Evolutionary conservation across 2,329 filamentous ascomycete genomes (phyloP), one percentile per base, ranked within the genome.

Genomic region (Penicillium sp.): DNA sequence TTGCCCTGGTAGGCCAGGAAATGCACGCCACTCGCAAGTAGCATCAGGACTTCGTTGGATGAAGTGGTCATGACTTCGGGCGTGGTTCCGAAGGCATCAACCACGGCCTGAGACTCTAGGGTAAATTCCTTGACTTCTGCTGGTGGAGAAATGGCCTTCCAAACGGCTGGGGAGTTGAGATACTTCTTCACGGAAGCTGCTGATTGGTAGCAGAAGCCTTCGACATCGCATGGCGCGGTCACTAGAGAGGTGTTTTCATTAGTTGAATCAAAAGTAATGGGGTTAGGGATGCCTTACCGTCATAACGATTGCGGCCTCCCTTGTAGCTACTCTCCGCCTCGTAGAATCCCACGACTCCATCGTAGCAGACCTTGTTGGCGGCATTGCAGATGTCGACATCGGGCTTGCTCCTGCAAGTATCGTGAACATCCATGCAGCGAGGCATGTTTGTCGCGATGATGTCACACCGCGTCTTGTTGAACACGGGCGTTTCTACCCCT

Each of bases 401-500:
- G 0, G 62, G 62, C 14, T 54, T 47, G 0, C 13, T 13, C 2
- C 47, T 32, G 58, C 77, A 80, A 2, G 70, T 63, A 38, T 73
- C 68, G 11, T 67, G 59, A 0, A 82, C 66, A 1, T 76, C 66
- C 61, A 79, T 72, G 57, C 77, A 78, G 18, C 79, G 73, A 4
- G 79, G 78, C 29, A 81, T 65, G 43, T 75, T 73, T 4, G 70
- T 64, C 2, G 78, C 76, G 57, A 79, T 77, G 50, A 77, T 77
- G 54, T 79, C 75, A 57, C 78, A 80, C 22, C 75, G 69, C 0
- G 77, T 79, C 34, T 71, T 58, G 51, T 79, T 79, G 62, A 80
- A 79, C 2, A 80, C 59, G 4, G 77, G 77, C 4, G 63, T 56
- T 1, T 70, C 43, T 18, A 79, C 69, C 7, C 77, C 77, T 0